Evolutionary conservation across 2,329 filamentous ascomycete species (phyloP), one percentile per base, ranked within the genome.

Genomic region (Chrysoporthe austroafricana): DNA sequence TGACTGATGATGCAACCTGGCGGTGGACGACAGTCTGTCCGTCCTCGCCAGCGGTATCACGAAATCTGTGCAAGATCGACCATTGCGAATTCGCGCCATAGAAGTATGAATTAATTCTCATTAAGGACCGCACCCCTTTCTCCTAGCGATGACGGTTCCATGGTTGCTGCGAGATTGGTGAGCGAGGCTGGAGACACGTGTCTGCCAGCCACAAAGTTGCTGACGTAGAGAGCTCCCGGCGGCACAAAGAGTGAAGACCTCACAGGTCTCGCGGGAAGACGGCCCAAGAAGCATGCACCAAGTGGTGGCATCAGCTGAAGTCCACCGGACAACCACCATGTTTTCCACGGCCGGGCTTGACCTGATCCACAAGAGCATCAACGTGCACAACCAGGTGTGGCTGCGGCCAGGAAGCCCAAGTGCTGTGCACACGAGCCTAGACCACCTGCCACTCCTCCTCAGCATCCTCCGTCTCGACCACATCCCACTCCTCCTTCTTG

Each of bases 401-500:
- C 6, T 14, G 26, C 26, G 5, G 21, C 4, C 48, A 6, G 48
- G 21, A 13, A 32, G 48, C 26, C 48, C 11, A 26, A 14, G 2
- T 26, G 32, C 7, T 11, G 7, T 34, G 50, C 26, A 26, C 14
- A 44, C 4, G 39, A n/a, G 36, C 34, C 44, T 36, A 66, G 43
- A 68, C 5, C 13, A 68, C 3, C 34, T 54, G 50, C 67, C 63
- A 69, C 2, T 43, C 39, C 9, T 69, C 67, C 1, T 39, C n/a
- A 4, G 46, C 59, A n/a, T 69, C 63, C 14, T 21, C 56, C 32
- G 36, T 14, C 44, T 50, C 43, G 34, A 69, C 34, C 26, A 66
- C 8, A n/a, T 66, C 60, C 59, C 60, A 69, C 48, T 66, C 67
- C 54, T 48, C 43, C 46, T 39, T 48, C 59, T 58, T 54, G 39